Evolutionary conservation across 495 filamentous ascomycete species (phyloP), one percentile per base, ranked within the genome.

Genomic region (Xeromyces bisporus): DNA sequence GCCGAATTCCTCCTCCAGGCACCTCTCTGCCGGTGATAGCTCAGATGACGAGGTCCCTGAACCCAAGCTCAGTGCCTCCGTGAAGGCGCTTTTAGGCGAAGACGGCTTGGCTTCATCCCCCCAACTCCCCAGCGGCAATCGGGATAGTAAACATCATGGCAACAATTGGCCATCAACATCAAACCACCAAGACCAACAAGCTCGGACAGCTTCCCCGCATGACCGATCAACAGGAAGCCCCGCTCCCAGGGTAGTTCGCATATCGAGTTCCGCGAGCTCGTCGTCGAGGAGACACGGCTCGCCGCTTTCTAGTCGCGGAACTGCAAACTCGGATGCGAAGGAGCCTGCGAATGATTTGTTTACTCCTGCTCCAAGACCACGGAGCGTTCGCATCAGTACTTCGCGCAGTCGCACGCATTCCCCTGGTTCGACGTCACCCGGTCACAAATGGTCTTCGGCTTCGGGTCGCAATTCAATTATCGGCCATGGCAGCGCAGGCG

Each of bases 1-100:
- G 18, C 39, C 32, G 27, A 23, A 31, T 26, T 41, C 44, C 2
- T 15, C 40, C 0, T 41, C 57, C 2, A 47, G 44, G 27, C 43
- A 54, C n/a, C 60, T 60, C 30, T 54, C 61, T 10, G 43, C 51
- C 3, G 65, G 64, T 6, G 79, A 85, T 43, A 84, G 77, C 55
- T 83, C 79, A 11, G 80, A 86, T 43, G 78, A 83, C 35, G 58
- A 59, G 35, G 61, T 73, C 15, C 77, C 76, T 20, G 78, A 78
- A 36, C 79, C 81, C 52, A 81, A 78, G 48, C 73, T 83, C 43
- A 84, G 78, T 42, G 80, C 80, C 20, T 66, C 78, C 21, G 80
- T 78, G 6, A 83, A 82, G 42, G 78, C 77, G 14, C 56, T 86
- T 8, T 56, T 86, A 5, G 72, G 77, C 33, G 75, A 75, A 40